A percentile compares a stretch with the other conserved stretches of the same genome.
phyloP scores from a whole-genome alignment of 805 yeast species.

The Starmera quercuum region DNA sequence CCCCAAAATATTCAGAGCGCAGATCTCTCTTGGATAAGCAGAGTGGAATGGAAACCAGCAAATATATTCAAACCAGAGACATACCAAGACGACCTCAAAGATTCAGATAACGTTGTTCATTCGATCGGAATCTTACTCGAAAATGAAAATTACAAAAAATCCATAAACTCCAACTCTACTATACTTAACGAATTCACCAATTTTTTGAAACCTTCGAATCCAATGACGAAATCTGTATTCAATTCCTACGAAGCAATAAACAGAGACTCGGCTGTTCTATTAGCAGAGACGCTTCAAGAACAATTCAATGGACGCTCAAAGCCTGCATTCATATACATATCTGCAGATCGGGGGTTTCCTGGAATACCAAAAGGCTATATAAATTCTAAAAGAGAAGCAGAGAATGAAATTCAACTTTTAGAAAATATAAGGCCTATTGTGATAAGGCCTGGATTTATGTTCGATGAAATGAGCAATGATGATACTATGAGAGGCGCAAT shows the following conservation, averaged over 20 bases:
- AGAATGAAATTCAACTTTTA: slow-evolving; percentile 39
- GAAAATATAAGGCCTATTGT: slow-evolving; percentile 51
- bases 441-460: slow-evolving; percentile 81
- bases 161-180: slow-evolving; percentile 22
- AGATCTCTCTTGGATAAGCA: slow-evolving; percentile 40
- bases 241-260: slow-evolving; percentile 58
- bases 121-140: slow-evolving; percentile 74
- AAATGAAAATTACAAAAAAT: slow-evolving; percentile 56
- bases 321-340: slow-evolving; percentile 62
- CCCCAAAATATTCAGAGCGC: slow-evolving; percentile 25
- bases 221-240: slow-evolving; percentile 35
- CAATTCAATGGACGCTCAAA: slow-evolving; percentile 11
- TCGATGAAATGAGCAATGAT: slow-evolving; percentile 36
- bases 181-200: slow-evolving; percentile 27
- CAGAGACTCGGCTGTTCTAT: slow-evolving; percentile 55
- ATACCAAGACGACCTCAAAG: slow-evolving; percentile 38
- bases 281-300: slow-evolving; percentile 48
- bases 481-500: slow-evolving; percentile 32
- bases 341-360: slow-evolving; percentile 72
- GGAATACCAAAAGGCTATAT: slow-evolving; percentile 66
- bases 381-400: slow-evolving; percentile 72
- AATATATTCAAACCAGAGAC: slow-evolving; percentile 60
- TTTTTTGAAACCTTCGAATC: slow-evolving; percentile 49
- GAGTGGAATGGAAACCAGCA: slow-evolving; percentile 61
- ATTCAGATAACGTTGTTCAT: slow-evolving; percentile 68